A percentile compares a stretch with the other conserved stretches of the same genome.
Conservation (phyloP, 805 yeast genomes). For the Diddensiella caesifluorescens region DNA sequence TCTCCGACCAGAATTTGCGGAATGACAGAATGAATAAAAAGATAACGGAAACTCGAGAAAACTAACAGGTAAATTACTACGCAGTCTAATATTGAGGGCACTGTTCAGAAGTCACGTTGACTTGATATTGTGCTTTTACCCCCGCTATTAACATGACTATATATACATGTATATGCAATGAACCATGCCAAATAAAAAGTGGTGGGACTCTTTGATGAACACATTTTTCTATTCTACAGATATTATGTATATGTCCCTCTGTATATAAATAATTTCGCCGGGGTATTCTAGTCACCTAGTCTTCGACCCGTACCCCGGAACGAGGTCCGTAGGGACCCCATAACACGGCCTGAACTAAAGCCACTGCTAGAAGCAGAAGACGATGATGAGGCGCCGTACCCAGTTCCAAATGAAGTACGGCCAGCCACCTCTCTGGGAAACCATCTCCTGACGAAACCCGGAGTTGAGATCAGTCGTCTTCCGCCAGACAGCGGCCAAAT, state of each 20-base stretch:
- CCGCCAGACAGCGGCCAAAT: conserved; percentile 30
- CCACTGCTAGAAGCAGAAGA: background rate
- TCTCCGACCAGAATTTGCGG: conserved; percentile 71
- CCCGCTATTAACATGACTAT: no score
- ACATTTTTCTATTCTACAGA: no score
- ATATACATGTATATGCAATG: no score
- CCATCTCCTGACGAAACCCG: conserved; percentile 5
- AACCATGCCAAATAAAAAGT: no score
- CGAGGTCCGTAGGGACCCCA: no score
- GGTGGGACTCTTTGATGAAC: no score
- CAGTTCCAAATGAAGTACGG: background rate
- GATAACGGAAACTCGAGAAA: no score
- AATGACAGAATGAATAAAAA: conserved; percentile 23
- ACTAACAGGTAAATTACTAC: no score
- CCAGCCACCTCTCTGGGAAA: background rate
- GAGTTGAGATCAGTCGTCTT: conserved; percentile 16
- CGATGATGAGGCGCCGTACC: background rate
- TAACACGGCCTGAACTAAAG: background rate
- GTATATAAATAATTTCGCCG: conserved; percentile 1
- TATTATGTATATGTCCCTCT: no score
- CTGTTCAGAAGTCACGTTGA: no score
- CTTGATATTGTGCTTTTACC: no score
- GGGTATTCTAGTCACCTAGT: conserved; percentile 10
- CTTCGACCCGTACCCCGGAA: conserved; percentile 12
- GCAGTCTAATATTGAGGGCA: no score